Evolutionary conservation across 2,329 filamentous ascomycete genomes (phyloP).

Genomic region (Xylaria sp.): DNA sequence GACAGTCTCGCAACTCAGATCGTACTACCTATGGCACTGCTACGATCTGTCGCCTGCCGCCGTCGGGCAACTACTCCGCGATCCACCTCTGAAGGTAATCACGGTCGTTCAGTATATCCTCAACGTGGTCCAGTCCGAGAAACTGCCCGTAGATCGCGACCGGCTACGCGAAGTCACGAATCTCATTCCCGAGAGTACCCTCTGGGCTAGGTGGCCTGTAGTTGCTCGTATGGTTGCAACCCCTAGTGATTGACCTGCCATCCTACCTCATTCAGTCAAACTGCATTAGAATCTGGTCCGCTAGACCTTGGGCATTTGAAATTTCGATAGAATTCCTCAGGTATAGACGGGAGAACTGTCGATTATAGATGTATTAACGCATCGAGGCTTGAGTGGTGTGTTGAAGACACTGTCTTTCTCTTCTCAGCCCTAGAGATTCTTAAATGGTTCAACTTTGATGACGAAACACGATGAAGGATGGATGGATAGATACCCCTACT

Average conservation of each 20-base stretch:
- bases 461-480: constrained; percentile 4
- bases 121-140: constrained; percentile 63
- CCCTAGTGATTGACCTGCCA: neutral
- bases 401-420: neutral
- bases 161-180: constrained; percentile 58
- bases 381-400: neutral
- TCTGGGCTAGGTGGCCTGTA: constrained; percentile 27
- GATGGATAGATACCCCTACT: constrained; percentile 19
- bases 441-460: neutral
- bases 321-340: neutral
- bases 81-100: constrained; percentile 66
- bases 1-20: constrained; percentile 56
- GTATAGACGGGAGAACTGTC: neutral
- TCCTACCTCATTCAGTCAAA: neutral
- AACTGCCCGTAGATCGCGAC: constrained; percentile 57
- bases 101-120: constrained; percentile 72
- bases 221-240: constrained; percentile 13
- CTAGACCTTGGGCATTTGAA: neutral
- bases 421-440: neutral
- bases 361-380: constrained; percentile 2
- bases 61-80: constrained; percentile 67
- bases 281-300: neutral
- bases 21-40: constrained; percentile 74
- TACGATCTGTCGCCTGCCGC: constrained; percentile 59
- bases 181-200: constrained; percentile 44